Percentiles rank a stretch among this genome's conserved stretches.
Conservation (phyloP, 768 basidiomycete species). For the Mycena filopes region DNA sequence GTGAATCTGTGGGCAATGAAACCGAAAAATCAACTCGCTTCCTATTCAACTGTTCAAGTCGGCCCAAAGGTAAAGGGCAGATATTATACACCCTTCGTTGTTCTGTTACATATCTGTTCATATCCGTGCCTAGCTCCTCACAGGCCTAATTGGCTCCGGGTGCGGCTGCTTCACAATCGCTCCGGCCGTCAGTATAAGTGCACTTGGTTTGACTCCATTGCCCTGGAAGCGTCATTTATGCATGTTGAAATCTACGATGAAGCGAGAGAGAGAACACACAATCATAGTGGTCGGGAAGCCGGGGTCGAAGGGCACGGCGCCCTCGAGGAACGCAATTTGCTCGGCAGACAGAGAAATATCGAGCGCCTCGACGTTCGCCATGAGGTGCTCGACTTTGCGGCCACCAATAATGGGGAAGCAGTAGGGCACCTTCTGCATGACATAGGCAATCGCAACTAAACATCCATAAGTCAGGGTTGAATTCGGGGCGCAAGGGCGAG, state of each 20-base stretch:
- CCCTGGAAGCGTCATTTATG: no score
- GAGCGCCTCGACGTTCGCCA: not conserved
- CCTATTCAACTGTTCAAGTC: no score
- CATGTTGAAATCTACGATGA: no score
- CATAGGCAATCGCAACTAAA: not conserved
- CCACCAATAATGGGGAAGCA: conserved; percentile 5
- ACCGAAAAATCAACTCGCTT: no score
- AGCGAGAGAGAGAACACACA: not conserved
- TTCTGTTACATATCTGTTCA: no score
- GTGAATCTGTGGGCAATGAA: no score
- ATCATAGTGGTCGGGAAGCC: not conserved
- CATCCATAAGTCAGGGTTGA: not conserved
- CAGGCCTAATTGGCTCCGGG: not conserved
- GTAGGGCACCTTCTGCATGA: not conserved
- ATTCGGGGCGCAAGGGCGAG: not conserved
- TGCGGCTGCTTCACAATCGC: not conserved
- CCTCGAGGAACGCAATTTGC: not conserved
- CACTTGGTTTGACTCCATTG: not conserved
- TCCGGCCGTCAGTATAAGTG: not conserved
- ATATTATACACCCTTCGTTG: no score
- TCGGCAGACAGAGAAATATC: not conserved
- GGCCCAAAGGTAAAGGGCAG: no score
- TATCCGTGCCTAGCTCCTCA: no score
- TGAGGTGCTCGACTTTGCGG: not conserved
- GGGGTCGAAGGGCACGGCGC: not conserved